A percentile compares a stretch with the other conserved stretches of the same genome.
phyloP scores from a whole-genome alignment of 2,329 filamentous ascomycete genomes.

The Torrubiella hemipterigena region DNA sequence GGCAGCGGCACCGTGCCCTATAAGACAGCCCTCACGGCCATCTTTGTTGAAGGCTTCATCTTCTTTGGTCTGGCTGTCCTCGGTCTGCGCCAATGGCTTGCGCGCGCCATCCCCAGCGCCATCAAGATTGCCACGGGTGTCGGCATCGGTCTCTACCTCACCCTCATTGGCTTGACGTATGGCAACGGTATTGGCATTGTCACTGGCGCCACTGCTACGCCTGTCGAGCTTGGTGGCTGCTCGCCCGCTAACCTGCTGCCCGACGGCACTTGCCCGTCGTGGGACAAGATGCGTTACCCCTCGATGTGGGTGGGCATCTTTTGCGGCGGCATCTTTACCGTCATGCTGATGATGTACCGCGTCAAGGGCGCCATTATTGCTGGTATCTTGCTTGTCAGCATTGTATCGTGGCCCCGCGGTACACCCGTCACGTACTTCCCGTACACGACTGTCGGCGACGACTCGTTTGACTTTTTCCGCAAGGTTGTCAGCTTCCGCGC shows the following conservation, averaged over 20 bases:
- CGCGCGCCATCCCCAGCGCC: constrained; percentile 66
- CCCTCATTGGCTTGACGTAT: constrained; percentile 66
- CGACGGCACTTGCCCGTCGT: constrained; percentile 47
- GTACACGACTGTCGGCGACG: constrained; percentile 54
- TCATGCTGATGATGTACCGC: constrained; percentile 71
- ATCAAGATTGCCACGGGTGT: constrained; percentile 82
- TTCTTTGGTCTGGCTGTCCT: constrained; percentile 71
- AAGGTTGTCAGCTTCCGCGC: constrained; percentile 75
- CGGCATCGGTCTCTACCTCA: constrained; percentile 75
- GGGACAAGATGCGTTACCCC: constrained; percentile 68
- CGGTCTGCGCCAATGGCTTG: constrained; percentile 80
- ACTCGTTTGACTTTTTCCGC: constrained; percentile 75
- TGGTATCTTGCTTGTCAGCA: constrained; percentile 71
- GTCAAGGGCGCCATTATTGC: constrained; percentile 79
- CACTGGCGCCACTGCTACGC: constrained; percentile 54
- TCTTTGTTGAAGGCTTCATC: constrained; percentile 80
- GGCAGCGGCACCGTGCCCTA: constrained; percentile 65
- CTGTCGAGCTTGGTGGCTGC: constrained; percentile 66
- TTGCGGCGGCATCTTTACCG: constrained; percentile 70
- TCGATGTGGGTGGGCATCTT: constrained; percentile 85
- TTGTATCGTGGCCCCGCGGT: constrained; percentile 76
- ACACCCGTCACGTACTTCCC: constrained; percentile 76
- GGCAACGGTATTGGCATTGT: constrained; percentile 72
- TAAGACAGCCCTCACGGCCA: constrained; percentile 65
- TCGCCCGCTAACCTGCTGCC: constrained; percentile 25